Evolutionary conservation across 768 basidiomycete genomes (phyloP), one percentile per base, ranked within the genome.

Genomic region (Lentinula detonsa): DNA sequence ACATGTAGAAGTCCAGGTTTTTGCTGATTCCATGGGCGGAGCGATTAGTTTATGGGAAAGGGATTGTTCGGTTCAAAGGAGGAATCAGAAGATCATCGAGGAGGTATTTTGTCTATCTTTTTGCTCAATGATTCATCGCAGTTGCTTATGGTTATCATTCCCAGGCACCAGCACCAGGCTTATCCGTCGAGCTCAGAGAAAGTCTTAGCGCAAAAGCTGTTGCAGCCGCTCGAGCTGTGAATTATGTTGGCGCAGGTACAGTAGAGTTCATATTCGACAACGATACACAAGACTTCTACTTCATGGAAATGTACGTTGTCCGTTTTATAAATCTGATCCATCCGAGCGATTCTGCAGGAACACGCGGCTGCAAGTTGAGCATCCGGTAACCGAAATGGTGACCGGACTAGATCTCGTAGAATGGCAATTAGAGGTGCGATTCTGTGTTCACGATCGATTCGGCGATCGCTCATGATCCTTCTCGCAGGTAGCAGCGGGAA

Each of bases 181-280:
- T 98, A 48, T 85, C 87, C 1, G 76, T 84, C 1, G 91, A 92
- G 60, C 79, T 95, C 49, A 81, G 95, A 34, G 85, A 84, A 34
- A 89, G 94, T 65, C 74, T 98, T 62, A 87, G 92, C 53, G 82
- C 81, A 39, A 96, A 95, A 73, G 95, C 95, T 2, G 82, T 95
- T 23, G 92, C 91, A 51, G 95, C 95, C n/a, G 94, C 95, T 5
- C 85, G 82, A 69, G 95, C 95, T 3, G 95, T 98, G 51, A 81
- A 87, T 62, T 98, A 98, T 68, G 87, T 92, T 35, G 93, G 93
- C 35, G 93, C 93, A 9, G 93, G 93, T 4, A 95, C 93, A 0
- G 91, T 95, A n/a, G 95, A 98, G 70, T 97, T 98, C 67, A 96
- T 98, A 64, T 93, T 96, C 65, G 95, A 98, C 71, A 95, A 93